Conservation (phyloP, 306 rosid species). For the Malus sieversii region DNA sequence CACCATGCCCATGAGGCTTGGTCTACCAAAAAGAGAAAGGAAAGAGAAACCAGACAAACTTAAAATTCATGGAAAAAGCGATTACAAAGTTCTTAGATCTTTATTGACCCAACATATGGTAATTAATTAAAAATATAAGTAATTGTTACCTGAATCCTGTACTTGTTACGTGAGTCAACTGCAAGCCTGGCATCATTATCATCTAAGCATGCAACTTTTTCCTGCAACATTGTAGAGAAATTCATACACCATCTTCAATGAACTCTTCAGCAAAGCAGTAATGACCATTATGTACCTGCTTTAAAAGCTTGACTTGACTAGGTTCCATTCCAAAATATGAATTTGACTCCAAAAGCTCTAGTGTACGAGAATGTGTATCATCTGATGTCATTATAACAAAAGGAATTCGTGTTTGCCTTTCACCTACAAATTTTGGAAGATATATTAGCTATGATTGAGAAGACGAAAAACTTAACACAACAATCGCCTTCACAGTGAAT, state of each 20-base stretch:
- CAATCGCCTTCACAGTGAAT: background rate
- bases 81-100: background rate
- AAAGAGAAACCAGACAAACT: background rate
- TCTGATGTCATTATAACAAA: slow-evolving; percentile 94
- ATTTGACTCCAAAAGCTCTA: slow-evolving; percentile 66
- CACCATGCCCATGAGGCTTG: slow-evolving; percentile 99
- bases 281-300: slow-evolving; percentile 54
- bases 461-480: background rate
- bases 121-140: background rate
- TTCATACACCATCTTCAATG: slow-evolving; percentile 7
- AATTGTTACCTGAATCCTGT: slow-evolving; percentile 74
- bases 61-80: background rate
- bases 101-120: background rate
- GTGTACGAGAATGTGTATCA: slow-evolving; percentile 78
- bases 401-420: slow-evolving; percentile 44
- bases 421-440: slow-evolving; percentile 39
- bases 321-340: slow-evolving; percentile 90
- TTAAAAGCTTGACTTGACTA: slow-evolving; percentile 80
- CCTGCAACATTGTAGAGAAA: slow-evolving; percentile 41
- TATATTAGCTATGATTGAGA: background rate
- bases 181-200: slow-evolving; percentile 97
- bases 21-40: slow-evolving; percentile 48
- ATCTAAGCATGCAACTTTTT: slow-evolving; percentile 94
- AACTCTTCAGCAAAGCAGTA: slow-evolving; percentile 8
- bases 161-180: slow-evolving; percentile 62